A percentile compares a stretch with the other conserved stretches of the same genome.
These are phyloP conservation scores for Fusarium heterosporum DNA, from an alignment of 2,329 filamentous ascomycete species.

Conservation along the genomic window DNA sequence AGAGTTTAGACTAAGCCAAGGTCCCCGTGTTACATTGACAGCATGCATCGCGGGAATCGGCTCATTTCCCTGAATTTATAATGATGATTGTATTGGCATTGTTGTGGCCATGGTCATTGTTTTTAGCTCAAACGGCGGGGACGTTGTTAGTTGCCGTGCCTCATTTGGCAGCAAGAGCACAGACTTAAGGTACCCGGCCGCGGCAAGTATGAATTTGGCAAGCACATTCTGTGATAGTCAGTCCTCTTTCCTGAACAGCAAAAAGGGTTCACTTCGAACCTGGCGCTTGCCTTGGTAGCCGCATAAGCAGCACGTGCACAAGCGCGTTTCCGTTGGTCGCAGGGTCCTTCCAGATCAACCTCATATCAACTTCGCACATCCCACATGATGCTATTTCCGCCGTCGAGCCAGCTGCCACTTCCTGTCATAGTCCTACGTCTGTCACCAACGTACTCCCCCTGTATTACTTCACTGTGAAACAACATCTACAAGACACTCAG, in stretches of 20 bases:
- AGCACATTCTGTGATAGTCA: slow-evolving; percentile 7
- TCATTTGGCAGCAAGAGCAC: background rate
- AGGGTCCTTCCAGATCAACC: slow-evolving; percentile 11
- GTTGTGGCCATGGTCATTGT: background rate
- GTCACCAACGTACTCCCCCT: background rate
- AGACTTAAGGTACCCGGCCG: slow-evolving; percentile 31
- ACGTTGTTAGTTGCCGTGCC: slow-evolving; percentile 17
- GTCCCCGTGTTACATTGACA: background rate
- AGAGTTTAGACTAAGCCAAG: background rate
- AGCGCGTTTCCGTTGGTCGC: slow-evolving; percentile 17
- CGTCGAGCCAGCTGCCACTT: background rate
- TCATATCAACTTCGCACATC: slow-evolving; percentile 26
- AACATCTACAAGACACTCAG: background rate
- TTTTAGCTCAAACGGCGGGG: slow-evolving; percentile 13
- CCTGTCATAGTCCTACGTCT: background rate
- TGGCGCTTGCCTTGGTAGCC: slow-evolving; percentile 31
- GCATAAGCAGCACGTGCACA: slow-evolving; percentile 27
- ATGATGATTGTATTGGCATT: background rate
- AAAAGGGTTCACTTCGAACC: slow-evolving; percentile 23
- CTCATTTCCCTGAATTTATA: background rate
- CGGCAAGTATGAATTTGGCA: slow-evolving; percentile 42
- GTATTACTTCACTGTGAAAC: too few species aligned
- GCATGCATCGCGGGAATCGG: background rate
- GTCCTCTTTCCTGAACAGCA: slow-evolving; percentile 8
- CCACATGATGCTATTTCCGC: background rate